A percentile compares a stretch with the other conserved stretches of the same genome.
Conservation (phyloP, 1,139 yeast species). For the Geotrichum siamense region DNA sequence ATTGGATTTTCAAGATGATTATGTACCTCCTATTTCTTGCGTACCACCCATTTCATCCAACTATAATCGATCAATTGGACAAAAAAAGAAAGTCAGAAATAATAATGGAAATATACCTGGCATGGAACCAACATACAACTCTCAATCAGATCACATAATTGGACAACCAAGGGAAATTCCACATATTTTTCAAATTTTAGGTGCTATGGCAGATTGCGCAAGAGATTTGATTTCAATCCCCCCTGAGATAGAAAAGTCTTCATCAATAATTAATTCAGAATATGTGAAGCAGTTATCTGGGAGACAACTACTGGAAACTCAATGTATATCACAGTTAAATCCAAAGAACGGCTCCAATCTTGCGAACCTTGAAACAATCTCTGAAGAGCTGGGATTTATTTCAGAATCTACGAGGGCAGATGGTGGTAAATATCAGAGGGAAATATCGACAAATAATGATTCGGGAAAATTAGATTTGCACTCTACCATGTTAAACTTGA, state of each 20-base stretch:
- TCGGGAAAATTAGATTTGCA: background rate
- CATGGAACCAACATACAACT: conserved; percentile 1
- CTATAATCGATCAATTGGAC: background rate
- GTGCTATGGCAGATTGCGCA: conserved; percentile 14
- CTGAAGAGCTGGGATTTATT: background rate
- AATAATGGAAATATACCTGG: background rate
- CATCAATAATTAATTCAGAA: background rate
- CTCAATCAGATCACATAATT: background rate
- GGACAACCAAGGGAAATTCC: conserved; percentile 7
- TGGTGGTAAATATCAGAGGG: background rate
- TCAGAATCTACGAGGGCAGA: background rate
- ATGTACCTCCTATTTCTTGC: conserved; percentile 3
- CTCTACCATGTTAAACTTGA: conserved; percentile 1
- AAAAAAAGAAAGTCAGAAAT: background rate
- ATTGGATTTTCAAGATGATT: conserved; percentile 9
- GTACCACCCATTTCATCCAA: background rate
- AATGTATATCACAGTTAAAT: background rate
- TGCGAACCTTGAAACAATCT: background rate
- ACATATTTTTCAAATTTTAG: conserved; percentile 12
- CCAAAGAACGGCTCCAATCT: background rate
- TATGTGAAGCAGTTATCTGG: no score
- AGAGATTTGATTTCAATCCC: background rate
- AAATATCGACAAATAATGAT: background rate
- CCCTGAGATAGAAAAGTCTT: background rate
- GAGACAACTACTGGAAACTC: background rate